Conservation (phyloP, 441 rosid genomes). For the Aquilaria agallochum region DNA sequence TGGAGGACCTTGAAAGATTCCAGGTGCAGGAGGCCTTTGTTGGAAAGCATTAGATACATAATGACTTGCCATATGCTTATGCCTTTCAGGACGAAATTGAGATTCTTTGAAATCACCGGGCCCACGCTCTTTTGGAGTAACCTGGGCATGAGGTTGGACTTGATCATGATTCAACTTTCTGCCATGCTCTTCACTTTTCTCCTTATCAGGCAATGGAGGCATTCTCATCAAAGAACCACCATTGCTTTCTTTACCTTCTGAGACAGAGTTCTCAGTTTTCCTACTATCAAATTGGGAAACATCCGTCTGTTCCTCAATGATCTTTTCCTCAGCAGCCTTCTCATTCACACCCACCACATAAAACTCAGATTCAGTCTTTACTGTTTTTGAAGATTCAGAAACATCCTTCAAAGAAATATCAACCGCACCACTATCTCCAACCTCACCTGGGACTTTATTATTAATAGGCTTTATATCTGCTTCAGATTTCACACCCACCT, state of each 20-base stretch:
- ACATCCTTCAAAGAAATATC: constrained; percentile 22
- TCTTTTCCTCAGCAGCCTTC: constrained; percentile 35
- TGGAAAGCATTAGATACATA: constrained; percentile 31
- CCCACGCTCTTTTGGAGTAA: constrained; percentile 26
- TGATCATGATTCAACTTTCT: constrained; percentile 21
- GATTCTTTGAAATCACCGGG: constrained; percentile 12
- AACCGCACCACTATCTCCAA: constrained; percentile 16
- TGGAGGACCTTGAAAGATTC: constrained; percentile 34
- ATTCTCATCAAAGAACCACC: constrained; percentile 24
- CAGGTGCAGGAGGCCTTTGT: constrained; percentile 41
- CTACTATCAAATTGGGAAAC: constrained; percentile 22
- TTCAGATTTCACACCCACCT: constrained; percentile 33
- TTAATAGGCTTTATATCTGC: constrained; percentile 22
- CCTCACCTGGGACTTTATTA: constrained; percentile 22
- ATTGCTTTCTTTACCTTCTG: constrained; percentile 26
- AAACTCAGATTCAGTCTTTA: constrained; percentile 13
- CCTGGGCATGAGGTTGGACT: constrained; percentile 17
- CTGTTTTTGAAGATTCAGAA: constrained; percentile 11
- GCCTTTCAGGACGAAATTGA: constrained; percentile 22
- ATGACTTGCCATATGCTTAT: constrained; percentile 18
- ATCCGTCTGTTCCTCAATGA: constrained; percentile 25
- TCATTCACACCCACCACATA: constrained; percentile 20
- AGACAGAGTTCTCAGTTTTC: constrained; percentile 14
- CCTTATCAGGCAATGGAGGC: constrained; percentile 25
- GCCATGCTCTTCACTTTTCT: constrained; percentile 22